phyloP scores from a whole-genome alignment of 1,284 basidiomycete genomes.

The Heimioporus retisporus region DNA sequence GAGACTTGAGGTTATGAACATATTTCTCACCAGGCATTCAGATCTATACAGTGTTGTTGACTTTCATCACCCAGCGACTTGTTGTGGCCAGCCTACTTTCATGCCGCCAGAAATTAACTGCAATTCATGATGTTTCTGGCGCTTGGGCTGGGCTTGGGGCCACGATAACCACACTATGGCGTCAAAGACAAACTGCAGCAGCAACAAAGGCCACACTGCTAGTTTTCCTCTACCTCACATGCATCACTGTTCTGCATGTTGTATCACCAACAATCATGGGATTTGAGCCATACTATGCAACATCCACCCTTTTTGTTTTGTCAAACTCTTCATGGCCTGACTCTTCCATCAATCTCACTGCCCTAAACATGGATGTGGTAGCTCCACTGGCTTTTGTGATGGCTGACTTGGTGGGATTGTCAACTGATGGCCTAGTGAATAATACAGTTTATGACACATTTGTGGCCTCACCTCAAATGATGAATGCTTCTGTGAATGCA shows the following conservation, averaged over 20 bases:
- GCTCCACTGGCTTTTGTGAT: not conserved
- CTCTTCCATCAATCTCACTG: not conserved
- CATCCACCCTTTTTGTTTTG: no score
- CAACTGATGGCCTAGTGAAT: not conserved
- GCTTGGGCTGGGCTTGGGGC: not conserved
- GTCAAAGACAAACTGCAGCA: constrained; percentile 9
- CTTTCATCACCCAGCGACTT: no score
- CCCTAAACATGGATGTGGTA: not conserved
- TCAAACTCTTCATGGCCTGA: constrained; percentile 13
- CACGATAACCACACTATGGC: constrained; percentile 9
- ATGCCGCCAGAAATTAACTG: no score
- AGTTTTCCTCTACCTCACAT: constrained; percentile 10
- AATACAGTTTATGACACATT: not conserved
- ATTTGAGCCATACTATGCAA: constrained; percentile 1
- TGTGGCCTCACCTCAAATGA: not conserved
- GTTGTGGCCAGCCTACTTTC: no score
- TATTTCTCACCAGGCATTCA: no score
- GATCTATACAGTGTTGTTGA: no score
- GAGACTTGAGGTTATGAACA: no score
- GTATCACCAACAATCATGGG: constrained; percentile 11
- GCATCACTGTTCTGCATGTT: constrained; percentile 5
- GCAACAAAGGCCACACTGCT: not conserved
- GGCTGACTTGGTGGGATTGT: not conserved
- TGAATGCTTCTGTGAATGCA: constrained; percentile 6
- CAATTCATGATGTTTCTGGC: no score